Conservation (phyloP, 108 stramenopile species). For the Fragilaria radians region DNA sequence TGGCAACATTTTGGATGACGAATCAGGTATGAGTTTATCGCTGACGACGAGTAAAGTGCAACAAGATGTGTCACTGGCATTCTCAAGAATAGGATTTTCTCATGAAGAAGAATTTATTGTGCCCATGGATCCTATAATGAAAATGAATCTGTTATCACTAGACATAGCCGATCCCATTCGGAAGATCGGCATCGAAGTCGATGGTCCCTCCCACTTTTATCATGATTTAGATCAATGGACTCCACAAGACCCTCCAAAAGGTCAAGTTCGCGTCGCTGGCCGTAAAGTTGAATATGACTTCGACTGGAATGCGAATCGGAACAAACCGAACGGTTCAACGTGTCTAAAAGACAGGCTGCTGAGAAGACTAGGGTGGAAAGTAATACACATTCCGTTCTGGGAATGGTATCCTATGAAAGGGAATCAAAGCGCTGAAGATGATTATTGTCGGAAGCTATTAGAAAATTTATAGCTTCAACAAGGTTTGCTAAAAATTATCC, state of each 20-base stretch:
- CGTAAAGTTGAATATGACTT: slow-evolving; percentile 22
- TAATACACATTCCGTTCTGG: slow-evolving; percentile 77
- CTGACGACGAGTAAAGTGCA: slow-evolving; percentile 63
- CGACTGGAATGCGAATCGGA: slow-evolving; percentile 25
- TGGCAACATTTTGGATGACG: slow-evolving; percentile 5
- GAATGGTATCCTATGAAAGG: slow-evolving; percentile 53
- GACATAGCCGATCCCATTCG: slow-evolving; percentile 65
- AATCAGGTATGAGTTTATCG: slow-evolving; percentile 23
- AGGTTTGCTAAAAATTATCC: not conserved
- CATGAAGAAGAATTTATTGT: slow-evolving; percentile 65
- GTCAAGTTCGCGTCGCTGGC: slow-evolving; percentile 4
- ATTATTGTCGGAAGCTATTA: slow-evolving; percentile 40
- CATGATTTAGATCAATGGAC: slow-evolving; percentile 37
- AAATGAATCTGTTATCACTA: slow-evolving; percentile 49
- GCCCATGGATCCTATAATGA: slow-evolving; percentile 32
- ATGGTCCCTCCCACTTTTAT: slow-evolving; percentile 78
- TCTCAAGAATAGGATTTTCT: slow-evolving; percentile 61
- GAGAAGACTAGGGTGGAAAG: slow-evolving; percentile 58
- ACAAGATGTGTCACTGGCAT: slow-evolving; percentile 38
- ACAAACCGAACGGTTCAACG: slow-evolving; percentile 65
- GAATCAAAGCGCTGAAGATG: slow-evolving; percentile 30
- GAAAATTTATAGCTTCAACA: not conserved
- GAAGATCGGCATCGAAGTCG: slow-evolving; percentile 75
- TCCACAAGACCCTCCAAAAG: slow-evolving; percentile 7
- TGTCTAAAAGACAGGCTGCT: slow-evolving; percentile 60